Conservation (phyloP, 192 early-diverging fungal genomes). For the Entomortierella lignicola region DNA sequence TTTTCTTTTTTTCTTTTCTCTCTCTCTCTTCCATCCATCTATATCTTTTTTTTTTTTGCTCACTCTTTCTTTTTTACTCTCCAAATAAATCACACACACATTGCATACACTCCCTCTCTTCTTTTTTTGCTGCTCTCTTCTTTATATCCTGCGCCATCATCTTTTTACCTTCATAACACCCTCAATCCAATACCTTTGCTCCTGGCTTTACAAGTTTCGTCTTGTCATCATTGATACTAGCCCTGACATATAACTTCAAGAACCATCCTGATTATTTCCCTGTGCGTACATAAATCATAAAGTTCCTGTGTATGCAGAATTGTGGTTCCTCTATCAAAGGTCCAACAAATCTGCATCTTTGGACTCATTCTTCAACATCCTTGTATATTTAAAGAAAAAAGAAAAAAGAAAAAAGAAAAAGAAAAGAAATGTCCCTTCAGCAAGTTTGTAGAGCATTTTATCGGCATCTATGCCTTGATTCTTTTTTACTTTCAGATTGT, state of each 20-base stretch:
- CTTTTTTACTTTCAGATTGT: background rate
- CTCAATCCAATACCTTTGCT: background rate
- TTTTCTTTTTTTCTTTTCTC: background rate
- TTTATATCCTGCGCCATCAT: no score
- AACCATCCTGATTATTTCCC: background rate
- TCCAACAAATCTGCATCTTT: background rate
- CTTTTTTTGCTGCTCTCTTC: background rate
- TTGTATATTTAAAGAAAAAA: conserved; percentile 4
- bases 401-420: no score
- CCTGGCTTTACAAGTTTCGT: background rate
- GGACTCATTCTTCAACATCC: background rate
- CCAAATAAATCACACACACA: no score
- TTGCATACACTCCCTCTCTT: background rate
- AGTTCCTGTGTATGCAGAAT: background rate
- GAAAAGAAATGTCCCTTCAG: conserved; percentile 28
- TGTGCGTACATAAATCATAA: background rate
- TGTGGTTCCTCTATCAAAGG: background rate
- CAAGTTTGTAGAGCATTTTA: conserved; percentile 13
- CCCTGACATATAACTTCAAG: background rate
- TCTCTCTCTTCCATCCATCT: background rate
- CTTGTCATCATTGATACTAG: no score
- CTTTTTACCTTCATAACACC: background rate
- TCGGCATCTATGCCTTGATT: conserved; percentile 24
- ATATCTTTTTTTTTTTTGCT: no score
- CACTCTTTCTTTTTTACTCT: background rate